Percentiles rank a stretch among this genome's conserved stretches.
Conservation (phyloP, 257 asterid species). For the Solanum bulbocastanum region DNA sequence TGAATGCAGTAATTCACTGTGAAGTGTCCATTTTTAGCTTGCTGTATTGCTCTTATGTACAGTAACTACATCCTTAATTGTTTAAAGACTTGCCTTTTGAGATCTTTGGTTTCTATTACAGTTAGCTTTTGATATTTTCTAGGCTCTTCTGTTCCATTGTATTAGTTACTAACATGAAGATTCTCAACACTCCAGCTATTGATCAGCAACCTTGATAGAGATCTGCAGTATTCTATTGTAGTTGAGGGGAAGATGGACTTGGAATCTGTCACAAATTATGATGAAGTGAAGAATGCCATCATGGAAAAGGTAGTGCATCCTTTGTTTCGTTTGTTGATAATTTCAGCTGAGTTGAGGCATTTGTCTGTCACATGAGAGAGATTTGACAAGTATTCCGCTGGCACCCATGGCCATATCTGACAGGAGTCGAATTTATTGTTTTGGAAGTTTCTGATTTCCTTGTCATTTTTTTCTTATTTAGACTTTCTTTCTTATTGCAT, state of each 20-base stretch:
- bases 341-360: not conserved
- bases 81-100: not conserved
- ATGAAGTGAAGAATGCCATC: slow-evolving; percentile 76
- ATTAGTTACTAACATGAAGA: slow-evolving; percentile 4
- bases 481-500: not conserved
- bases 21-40: not conserved
- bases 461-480: not conserved
- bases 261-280: slow-evolving; percentile 71
- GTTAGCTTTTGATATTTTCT: not conserved
- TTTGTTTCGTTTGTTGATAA: not conserved
- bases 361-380: not conserved
- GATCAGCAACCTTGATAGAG: slow-evolving; percentile 88
- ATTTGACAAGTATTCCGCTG: not conserved
- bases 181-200: slow-evolving; percentile 46
- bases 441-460: not conserved
- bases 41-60: not conserved
- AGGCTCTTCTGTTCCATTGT: not conserved
- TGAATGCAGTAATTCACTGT: not conserved
- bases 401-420: not conserved
- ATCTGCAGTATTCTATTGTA: slow-evolving; percentile 87
- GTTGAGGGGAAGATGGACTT: slow-evolving; percentile 92
- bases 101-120: not conserved
- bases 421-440: not conserved
- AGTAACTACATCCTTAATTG: not conserved
- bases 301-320: slow-evolving; percentile 61